Base-by-base conservation (phyloP, 192 early-diverging fungal species). In the Coemansia sp. region DNA sequence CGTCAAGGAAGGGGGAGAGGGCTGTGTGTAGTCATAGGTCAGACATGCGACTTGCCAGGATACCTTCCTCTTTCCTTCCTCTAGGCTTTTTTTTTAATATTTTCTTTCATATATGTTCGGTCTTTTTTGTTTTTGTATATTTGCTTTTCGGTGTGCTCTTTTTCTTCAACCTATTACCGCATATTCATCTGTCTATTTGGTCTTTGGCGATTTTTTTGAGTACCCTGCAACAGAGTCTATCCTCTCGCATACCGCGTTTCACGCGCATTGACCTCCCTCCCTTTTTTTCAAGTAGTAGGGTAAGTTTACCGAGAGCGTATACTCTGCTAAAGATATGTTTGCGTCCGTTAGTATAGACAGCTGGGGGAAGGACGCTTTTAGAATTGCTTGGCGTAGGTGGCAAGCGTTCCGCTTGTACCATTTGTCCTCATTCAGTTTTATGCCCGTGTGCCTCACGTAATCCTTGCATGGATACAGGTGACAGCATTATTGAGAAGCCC, bases 381-480 rank as follows among this genome's bases (percentile, higher is more conserved):
- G 26, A 26, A n/a, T 31, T 55, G 26, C 21, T 33, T 55, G 24
- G 51, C 28, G 28, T 55, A 16, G 14, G 51, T 7, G 28, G 26
- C 16, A 55, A 26, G 26, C 31, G 26, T 45, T 28, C 51, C 14
- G 51, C 26, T 55, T 55, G 51, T 33, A 16, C 4, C 13, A 26
- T 6, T 28, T 28, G 26, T 31, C 51, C 51, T 55, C 26, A 1
- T 55, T 55, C 13, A 55, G 14, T 33, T 55, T 26, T 28, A 28
- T 55, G 14, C 20, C 43, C 37, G 37, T 55, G 24, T 55, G 51
- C 51, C 51, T 28, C 51, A 33, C 26, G 51, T 55, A 55, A 31
- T 55, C 51, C 51, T 55, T 55, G 51, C 51, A 55, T 55, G 51
- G 14, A 55, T 16, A 55, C 51, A 55, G 51, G 51, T 55, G 51